A percentile compares a stretch with the other conserved stretches of the same genome.
Conservation (phyloP, 2,329 filamentous ascomycete genomes). For the Fusarium albosuccineum region DNA sequence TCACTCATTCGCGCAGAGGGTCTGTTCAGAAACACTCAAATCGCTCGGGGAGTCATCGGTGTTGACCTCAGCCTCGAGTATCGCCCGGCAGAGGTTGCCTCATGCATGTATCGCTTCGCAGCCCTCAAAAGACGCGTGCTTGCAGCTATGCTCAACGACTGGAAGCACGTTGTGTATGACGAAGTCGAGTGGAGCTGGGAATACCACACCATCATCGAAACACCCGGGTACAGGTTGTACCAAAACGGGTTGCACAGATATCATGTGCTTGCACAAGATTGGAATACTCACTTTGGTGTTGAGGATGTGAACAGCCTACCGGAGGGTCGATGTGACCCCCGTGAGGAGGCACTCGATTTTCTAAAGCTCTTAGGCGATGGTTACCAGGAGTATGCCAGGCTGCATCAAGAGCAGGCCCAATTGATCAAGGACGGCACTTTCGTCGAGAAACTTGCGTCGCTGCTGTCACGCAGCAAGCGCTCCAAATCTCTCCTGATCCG, state of each 20-base stretch:
- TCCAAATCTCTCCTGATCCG: background rate
- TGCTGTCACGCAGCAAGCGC: background rate
- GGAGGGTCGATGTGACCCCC: too few species aligned
- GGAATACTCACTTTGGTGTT: too few species aligned
- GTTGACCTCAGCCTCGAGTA: background rate
- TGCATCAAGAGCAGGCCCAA: background rate
- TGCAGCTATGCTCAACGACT: too few species aligned
- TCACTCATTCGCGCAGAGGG: background rate
- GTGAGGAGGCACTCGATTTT: background rate
- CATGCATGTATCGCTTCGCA: too few species aligned
- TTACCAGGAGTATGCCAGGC: background rate
- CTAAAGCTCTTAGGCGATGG: background rate
- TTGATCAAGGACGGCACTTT: background rate
- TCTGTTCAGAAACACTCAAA: background rate
- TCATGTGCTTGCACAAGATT: too few species aligned
- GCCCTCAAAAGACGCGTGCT: too few species aligned
- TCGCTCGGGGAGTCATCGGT: background rate
- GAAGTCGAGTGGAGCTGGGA: too few species aligned
- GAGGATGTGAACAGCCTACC: too few species aligned
- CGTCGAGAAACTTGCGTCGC: background rate
- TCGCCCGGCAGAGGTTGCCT: background rate
- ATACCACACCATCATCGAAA: too few species aligned
- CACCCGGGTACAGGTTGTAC: too few species aligned
- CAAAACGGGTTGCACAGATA: too few species aligned
- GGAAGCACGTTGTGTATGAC: too few species aligned